Conservation (phyloP, 2,329 filamentous ascomycete species). For the Claviceps sp. region DNA sequence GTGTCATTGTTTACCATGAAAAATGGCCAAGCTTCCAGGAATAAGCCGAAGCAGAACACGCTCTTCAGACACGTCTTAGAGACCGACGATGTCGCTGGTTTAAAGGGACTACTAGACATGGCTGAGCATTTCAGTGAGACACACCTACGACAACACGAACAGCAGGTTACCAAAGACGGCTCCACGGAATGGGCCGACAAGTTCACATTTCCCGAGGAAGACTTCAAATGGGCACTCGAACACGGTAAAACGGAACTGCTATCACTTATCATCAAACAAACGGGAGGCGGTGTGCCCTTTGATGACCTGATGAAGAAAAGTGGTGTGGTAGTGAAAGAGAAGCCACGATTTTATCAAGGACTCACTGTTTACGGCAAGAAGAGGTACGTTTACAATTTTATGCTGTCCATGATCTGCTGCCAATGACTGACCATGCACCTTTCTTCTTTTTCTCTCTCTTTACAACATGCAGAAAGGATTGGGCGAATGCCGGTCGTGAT, state of each 20-base stretch:
- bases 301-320: constrained; percentile 51
- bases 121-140: constrained; percentile 29
- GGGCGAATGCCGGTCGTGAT: constrained; percentile 51
- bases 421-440: not conserved
- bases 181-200: constrained; percentile 17
- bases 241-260: constrained; percentile 43
- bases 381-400: constrained; percentile 18
- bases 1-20: constrained; percentile 21
- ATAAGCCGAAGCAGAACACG: constrained; percentile 1
- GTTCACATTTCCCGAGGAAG: constrained; percentile 25
- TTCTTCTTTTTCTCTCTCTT: not conserved
- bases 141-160: constrained; percentile 12
- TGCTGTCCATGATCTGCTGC: not conserved
- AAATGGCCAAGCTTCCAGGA: constrained; percentile 13
- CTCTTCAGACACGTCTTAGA: constrained; percentile 34
- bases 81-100: constrained; percentile 37
- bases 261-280: constrained; percentile 48
- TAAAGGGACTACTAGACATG: constrained; percentile 46
- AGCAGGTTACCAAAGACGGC: constrained; percentile 14
- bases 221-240: constrained; percentile 31
- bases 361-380: constrained; percentile 65
- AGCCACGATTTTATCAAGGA: constrained; percentile 63
- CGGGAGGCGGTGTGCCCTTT: constrained; percentile 56
- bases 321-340: constrained; percentile 48
- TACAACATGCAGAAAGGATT: constrained; percentile 39